Percentiles rank a stretch among this genome's conserved stretches.
These are phyloP conservation scores for Lactarius trivialis DNA, from an alignment of 768 basidiomycete genomes.

Conservation along the genomic window DNA sequence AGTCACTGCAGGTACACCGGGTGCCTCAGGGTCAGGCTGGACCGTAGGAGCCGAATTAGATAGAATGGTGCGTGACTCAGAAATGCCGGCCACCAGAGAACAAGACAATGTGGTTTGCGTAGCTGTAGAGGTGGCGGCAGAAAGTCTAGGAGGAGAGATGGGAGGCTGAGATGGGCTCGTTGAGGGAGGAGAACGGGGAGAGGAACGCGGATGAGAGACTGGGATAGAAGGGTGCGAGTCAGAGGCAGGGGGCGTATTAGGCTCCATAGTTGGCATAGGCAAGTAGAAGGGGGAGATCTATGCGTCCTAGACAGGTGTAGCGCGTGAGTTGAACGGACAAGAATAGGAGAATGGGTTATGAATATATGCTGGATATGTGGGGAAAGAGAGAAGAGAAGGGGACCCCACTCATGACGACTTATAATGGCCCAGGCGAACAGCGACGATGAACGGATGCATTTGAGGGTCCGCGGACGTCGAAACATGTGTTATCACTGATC, in stretches of 20 bases:
- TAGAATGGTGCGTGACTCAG: constrained; percentile 14
- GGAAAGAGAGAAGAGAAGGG: neutral
- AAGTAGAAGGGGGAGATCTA: constrained; percentile 7
- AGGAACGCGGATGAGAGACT: constrained; percentile 24
- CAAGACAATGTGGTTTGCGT: constrained; percentile 9
- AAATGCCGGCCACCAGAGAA: constrained; percentile 5
- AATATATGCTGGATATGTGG: constrained; percentile 17
- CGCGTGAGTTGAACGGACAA: constrained; percentile 14
- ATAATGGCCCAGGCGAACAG: constrained; percentile 11
- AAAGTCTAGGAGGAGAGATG: constrained; percentile 22
- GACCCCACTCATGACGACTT: constrained; percentile 4
- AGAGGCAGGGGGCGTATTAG: constrained; percentile 17
- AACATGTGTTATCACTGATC: constrained; percentile 22
- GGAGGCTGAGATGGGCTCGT: constrained; percentile 20
- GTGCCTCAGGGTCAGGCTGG: constrained; percentile 11
- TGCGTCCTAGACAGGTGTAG: constrained; percentile 20
- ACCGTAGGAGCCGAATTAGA: constrained; percentile 13
- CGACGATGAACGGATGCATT: constrained; percentile 20
- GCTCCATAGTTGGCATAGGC: constrained; percentile 20
- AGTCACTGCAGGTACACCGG: neutral
- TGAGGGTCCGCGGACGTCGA: constrained; percentile 20
- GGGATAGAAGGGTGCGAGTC: constrained; percentile 21
- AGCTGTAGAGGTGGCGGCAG: constrained; percentile 2
- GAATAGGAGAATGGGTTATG: constrained; percentile 18
- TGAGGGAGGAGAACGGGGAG: constrained; percentile 20